Conservation (phyloP, 1,284 basidiomycete genomes). For the Rhodotorula sp. region DNA sequence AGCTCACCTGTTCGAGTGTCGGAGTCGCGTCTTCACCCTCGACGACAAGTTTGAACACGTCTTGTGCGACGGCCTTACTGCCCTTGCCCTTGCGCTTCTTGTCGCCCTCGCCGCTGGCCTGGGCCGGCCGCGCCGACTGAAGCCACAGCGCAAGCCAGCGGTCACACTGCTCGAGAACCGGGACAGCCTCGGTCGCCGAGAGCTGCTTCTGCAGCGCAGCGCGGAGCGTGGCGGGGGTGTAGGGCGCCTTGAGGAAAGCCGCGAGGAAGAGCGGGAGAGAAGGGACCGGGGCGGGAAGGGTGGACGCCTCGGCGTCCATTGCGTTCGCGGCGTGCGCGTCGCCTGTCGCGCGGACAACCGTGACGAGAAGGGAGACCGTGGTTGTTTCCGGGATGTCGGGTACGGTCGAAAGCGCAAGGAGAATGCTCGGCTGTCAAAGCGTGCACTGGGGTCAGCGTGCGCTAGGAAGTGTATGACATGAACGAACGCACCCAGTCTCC, state of each 20-base stretch:
- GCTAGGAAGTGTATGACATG: background rate
- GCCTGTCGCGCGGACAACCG: slow-evolving; percentile 10
- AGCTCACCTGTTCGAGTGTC: slow-evolving; percentile 23
- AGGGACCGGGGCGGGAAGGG: slow-evolving; percentile 18
- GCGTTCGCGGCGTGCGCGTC: background rate
- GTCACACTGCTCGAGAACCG: slow-evolving; percentile 34
- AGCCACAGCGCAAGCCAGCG: slow-evolving; percentile 34
- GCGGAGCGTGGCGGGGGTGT: slow-evolving; percentile 27
- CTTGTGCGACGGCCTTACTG: slow-evolving; percentile 16
- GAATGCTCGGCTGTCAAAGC: slow-evolving; percentile 19
- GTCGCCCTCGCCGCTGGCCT: slow-evolving; percentile 3
- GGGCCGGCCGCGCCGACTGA: slow-evolving; percentile 2
- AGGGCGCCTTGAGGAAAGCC: slow-evolving; percentile 28
- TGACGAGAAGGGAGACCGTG: slow-evolving; percentile 27
- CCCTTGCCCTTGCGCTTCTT: slow-evolving; percentile 12
- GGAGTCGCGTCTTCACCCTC: slow-evolving; percentile 1
- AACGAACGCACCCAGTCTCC: slow-evolving; percentile 33
- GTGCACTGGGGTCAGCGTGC: background rate
- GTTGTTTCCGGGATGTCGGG: slow-evolving; percentile 39
- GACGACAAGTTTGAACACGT: slow-evolving; percentile 11
- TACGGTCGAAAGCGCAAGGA: slow-evolving; percentile 27
- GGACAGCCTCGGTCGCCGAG: slow-evolving; percentile 24
- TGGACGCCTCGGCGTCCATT: slow-evolving; percentile 21
- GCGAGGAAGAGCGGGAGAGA: slow-evolving; percentile 27
- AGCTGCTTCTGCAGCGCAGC: slow-evolving; percentile 30